These are phyloP conservation scores for Lactifluus rugatus DNA, from an alignment of 768 basidiomycete genomes.

Conservation along the genomic window DNA sequence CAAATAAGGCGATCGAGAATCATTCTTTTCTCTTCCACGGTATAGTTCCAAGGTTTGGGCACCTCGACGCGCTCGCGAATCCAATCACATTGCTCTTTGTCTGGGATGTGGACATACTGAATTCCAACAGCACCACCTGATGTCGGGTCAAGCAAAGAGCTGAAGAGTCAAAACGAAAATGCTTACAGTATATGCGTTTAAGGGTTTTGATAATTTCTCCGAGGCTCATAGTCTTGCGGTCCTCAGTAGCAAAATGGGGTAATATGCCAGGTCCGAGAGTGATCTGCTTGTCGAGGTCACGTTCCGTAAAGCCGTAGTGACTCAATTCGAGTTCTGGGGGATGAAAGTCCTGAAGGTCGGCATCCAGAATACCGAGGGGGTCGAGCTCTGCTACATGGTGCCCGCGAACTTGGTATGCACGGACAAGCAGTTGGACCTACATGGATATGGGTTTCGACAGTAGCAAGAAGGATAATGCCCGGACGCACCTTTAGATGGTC, in stretches of 20 bases:
- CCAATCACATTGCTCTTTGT: conserved; percentile 99
- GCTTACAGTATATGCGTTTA: conserved; percentile 89
- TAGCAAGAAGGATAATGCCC: not conserved
- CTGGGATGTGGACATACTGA: conserved; percentile 92
- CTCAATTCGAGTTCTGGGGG: conserved; percentile 91
- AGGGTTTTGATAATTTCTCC: conserved; percentile 86
- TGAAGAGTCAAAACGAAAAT: not conserved
- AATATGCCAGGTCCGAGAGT: conserved; percentile 92
- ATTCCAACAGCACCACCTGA: conserved; percentile 80
- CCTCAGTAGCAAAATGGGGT: conserved; percentile 85
- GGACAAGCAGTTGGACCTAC: conserved; percentile 93
- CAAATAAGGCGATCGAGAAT: conserved; percentile 98
- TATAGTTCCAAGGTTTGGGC: conserved; percentile 96
- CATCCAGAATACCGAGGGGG: conserved; percentile 85
- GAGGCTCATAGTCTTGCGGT: conserved; percentile 78
- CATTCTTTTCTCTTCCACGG: conserved; percentile 97
- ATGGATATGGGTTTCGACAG: not conserved
- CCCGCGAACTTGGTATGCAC: conserved; percentile 98
- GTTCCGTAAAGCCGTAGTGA: conserved; percentile 90
- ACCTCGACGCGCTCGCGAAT: conserved; percentile 93
- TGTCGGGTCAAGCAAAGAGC: not conserved
- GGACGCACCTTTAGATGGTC: conserved; percentile 82
- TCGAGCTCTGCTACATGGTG: conserved; percentile 95
- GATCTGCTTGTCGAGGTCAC: conserved; percentile 91
- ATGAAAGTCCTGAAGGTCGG: conserved; percentile 67